Conservation (phyloP, 495 filamentous ascomycete species). For the Hypoxylon lenormandii region DNA sequence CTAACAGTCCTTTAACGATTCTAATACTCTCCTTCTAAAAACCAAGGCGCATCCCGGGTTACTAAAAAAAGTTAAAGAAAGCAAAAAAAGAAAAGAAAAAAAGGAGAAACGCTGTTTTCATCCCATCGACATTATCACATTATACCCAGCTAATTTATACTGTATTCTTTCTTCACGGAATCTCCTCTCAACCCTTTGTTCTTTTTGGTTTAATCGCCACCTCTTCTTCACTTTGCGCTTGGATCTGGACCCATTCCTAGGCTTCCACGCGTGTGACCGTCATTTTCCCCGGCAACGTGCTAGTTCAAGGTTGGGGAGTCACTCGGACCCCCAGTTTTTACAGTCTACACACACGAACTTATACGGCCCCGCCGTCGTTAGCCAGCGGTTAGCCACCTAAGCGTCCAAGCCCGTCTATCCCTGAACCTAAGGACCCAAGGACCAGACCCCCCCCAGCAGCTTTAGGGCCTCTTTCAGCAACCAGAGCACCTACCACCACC, state of each 20-base stretch:
- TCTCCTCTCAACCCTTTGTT: slow-evolving; percentile 53
- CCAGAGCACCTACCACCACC: slow-evolving; percentile 21
- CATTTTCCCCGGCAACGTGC: slow-evolving; percentile 48
- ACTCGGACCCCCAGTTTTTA: slow-evolving; percentile 31
- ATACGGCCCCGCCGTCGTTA: slow-evolving; percentile 14
- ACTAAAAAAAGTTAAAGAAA: slow-evolving; percentile 34
- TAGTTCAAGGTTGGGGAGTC: slow-evolving; percentile 48
- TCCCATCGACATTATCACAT: slow-evolving; percentile 40
- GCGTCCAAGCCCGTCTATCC: not conserved
- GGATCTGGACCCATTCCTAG: slow-evolving; percentile 49
- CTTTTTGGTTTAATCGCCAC: slow-evolving; percentile 51
- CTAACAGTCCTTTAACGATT: slow-evolving; percentile 43
- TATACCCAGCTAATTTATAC: slow-evolving; percentile 29
- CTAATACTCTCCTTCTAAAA: slow-evolving; percentile 36
- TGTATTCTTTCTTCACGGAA: slow-evolving; percentile 12
- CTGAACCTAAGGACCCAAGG: not conserved
- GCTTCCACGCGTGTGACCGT: slow-evolving; percentile 50
- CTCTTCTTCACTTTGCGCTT: slow-evolving; percentile 21
- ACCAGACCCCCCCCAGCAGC: no score
- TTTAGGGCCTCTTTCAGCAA: slow-evolving; percentile 10
- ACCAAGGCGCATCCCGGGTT: slow-evolving; percentile 25
- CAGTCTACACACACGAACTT: slow-evolving; percentile 30
- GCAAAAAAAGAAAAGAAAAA: not conserved
- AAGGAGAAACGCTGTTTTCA: slow-evolving; percentile 50
- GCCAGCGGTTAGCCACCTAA: slow-evolving; percentile 27